Base-by-base conservation (phyloP, 2,329 filamentous ascomycete genomes). In the Sarocladium kiliense region DNA sequence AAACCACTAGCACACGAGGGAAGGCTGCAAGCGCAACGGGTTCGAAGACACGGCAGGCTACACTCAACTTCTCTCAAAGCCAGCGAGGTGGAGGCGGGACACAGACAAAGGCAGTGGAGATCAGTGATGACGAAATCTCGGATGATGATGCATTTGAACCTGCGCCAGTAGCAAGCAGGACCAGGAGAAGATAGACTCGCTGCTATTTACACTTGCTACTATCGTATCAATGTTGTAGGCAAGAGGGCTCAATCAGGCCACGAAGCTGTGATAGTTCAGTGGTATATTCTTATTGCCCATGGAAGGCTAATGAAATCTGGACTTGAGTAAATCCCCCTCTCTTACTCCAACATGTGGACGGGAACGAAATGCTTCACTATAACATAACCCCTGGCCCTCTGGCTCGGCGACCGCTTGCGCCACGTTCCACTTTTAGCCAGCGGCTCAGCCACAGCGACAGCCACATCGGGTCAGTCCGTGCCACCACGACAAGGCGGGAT, bases 111-210 rank as follows among this genome's bases (percentile, higher is more conserved):
- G 73, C 75, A n/a, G 63, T 81, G 16, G 81, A 85, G 63, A 79
- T 86, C 54, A 86, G 83, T 58, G 82, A 85, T 57, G 84, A 87
- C 63, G 83, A 85, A 66, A 84, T 87, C 44, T 82, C 78, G 0
- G 81, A 84, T 56, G 81, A 84, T 42, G 80, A 84, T 66, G 70
- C 76, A 0, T 86, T 87, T 65, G 81, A 85, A 66, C 73, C 79
- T 5, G 73, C 77, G 51, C 76, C 76, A 0, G 60, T 64, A 12
- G 59, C 69, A 18, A 66, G 62, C n/a, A 61, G 68, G 54, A 66
- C 66, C 5, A 66, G 69, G 50, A 64, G 66, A 45, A 62, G 66
- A 53, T 69, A 57, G 62, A 19, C n/a, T n/a, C n/a, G n/a, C n/a
- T n/a, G n/a, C n/a, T n/a, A n/a, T n/a, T n/a, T n/a, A n/a, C n/a